phyloP scores from a whole-genome alignment of 345 rosid species.

The Corchorus capsularis region DNA sequence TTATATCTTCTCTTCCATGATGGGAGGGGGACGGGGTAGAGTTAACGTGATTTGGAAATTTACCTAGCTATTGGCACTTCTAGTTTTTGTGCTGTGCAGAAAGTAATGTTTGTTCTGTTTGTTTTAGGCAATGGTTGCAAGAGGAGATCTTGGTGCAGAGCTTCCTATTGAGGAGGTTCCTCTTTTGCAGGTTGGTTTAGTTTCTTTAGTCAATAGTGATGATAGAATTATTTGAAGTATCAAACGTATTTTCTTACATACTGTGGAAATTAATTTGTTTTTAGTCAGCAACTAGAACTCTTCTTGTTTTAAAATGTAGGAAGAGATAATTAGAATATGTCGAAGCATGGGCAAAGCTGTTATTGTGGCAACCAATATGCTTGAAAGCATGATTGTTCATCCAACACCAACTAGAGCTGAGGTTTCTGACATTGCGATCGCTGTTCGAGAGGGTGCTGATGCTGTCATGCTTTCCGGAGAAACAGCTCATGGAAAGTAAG shows the following conservation, averaged over 20 bases:
- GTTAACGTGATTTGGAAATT: constrained; percentile 1
- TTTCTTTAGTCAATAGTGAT: constrained; percentile 23
- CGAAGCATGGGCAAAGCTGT: constrained; percentile 99
- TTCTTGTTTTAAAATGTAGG: constrained; percentile 48
- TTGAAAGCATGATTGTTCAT: constrained; percentile 99
- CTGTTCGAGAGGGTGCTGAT: constrained; percentile 98
- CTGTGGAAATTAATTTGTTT: constrained; percentile 18
- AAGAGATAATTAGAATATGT: constrained; percentile 82
- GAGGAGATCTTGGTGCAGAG: constrained; percentile 99
- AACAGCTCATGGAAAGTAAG: constrained; percentile 99
- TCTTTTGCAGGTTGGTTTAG: constrained; percentile 75
- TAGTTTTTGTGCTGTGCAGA: not conserved
- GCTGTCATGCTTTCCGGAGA: constrained; percentile 99
- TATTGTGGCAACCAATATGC: constrained; percentile 98
- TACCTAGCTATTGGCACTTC: constrained; percentile 15
- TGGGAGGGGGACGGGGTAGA: not conserved
- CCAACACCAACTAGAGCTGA: constrained; percentile 98
- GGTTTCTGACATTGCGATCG: constrained; percentile 98
- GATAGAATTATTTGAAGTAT: constrained; percentile 17
- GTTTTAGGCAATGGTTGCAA: constrained; percentile 96
- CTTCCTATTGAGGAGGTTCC: constrained; percentile 99
- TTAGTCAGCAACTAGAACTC: not conserved
- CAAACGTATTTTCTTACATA: constrained; percentile 17
- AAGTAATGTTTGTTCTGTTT: constrained; percentile 16
- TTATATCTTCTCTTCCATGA: not conserved